phyloP scores from a whole-genome alignment of 805 yeast genomes.

The Metschnikowia santaceciliae region DNA sequence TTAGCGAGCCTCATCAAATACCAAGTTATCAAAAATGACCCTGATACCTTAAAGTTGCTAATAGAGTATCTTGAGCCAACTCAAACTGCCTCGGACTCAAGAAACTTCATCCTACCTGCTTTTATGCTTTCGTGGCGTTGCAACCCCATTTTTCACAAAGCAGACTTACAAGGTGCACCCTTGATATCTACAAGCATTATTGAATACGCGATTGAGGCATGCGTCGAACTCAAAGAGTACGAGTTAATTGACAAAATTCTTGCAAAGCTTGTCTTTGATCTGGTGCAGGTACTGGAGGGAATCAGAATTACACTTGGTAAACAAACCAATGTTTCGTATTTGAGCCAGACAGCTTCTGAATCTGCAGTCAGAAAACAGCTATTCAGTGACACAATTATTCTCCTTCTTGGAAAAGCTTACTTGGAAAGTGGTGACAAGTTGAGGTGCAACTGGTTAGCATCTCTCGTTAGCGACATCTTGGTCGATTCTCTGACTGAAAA shows the following conservation, averaged over 20 bases:
- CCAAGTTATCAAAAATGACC: conserved; percentile 20
- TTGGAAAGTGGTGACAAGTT: conserved; percentile 4
- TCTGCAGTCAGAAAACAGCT: conserved; percentile 1
- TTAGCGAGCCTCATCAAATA: conserved; percentile 25
- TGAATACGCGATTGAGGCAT: conserved; percentile 26
- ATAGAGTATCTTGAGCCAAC: conserved; percentile 25
- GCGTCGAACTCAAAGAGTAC: conserved; percentile 24
- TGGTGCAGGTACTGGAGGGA: conserved; percentile 11
- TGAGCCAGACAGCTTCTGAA: not conserved
- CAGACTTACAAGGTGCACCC: not conserved
- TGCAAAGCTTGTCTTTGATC: conserved; percentile 25
- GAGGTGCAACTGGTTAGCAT: conserved; percentile 16
- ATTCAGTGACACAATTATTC: conserved; percentile 9
- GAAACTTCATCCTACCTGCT: conserved; percentile 12
- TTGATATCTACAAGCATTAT: conserved; percentile 20
- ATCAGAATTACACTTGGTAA: not conserved
- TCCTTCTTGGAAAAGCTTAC: conserved; percentile 11
- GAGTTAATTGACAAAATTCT: conserved; percentile 31
- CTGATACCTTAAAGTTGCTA: conserved; percentile 20
- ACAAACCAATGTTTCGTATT: not conserved
- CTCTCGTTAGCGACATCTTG: not conserved
- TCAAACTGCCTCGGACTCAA: conserved; percentile 12
- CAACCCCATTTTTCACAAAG: conserved; percentile 5
- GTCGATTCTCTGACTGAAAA: not conserved
- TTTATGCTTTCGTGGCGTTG: conserved; percentile 23